Percentiles rank a stretch among this genome's conserved stretches.
These are phyloP conservation scores for Scheffersomyces titani DNA, from an alignment of 1,139 yeast species.

Conservation along the genomic window DNA sequence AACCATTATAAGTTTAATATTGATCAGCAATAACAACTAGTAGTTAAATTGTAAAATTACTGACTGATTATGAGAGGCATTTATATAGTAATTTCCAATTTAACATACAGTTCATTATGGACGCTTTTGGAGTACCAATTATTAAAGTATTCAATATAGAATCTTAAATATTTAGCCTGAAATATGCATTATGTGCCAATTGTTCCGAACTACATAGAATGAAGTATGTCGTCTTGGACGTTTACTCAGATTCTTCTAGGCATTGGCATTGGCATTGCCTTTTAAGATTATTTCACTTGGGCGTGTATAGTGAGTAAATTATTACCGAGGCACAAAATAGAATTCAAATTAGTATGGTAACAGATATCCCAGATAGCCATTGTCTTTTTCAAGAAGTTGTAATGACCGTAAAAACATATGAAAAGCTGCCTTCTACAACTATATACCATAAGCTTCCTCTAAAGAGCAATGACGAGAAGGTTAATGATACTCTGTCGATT, in stretches of 20 bases:
- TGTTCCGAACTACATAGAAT: too few relatives aligned
- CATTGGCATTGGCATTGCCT: too few relatives aligned
- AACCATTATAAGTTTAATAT: slow-evolving; percentile 9
- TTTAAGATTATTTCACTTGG: too few relatives aligned
- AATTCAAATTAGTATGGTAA: too few relatives aligned
- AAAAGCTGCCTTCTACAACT: slow-evolving; percentile 26
- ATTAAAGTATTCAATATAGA: not conserved
- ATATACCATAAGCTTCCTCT: slow-evolving; percentile 13
- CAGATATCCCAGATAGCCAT: too few relatives aligned
- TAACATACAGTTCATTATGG: not conserved
- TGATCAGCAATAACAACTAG: not conserved
- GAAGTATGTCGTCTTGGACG: not conserved
- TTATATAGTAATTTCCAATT: not conserved
- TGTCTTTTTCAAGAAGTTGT: not conserved
- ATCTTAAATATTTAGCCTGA: not conserved
- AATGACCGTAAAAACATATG: not conserved
- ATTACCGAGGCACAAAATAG: not conserved
- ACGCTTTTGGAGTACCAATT: not conserved
- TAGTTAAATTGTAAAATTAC: not conserved
- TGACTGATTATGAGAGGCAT: not conserved
- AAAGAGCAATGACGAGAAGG: not conserved
- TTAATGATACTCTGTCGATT: slow-evolving; percentile 3
- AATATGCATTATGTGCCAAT: too few relatives aligned
- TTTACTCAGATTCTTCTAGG: too few relatives aligned
- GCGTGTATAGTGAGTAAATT: not conserved